Base-by-base conservation (phyloP, 2,329 filamentous ascomycete genomes). In the Trichoderma oligosporum region DNA sequence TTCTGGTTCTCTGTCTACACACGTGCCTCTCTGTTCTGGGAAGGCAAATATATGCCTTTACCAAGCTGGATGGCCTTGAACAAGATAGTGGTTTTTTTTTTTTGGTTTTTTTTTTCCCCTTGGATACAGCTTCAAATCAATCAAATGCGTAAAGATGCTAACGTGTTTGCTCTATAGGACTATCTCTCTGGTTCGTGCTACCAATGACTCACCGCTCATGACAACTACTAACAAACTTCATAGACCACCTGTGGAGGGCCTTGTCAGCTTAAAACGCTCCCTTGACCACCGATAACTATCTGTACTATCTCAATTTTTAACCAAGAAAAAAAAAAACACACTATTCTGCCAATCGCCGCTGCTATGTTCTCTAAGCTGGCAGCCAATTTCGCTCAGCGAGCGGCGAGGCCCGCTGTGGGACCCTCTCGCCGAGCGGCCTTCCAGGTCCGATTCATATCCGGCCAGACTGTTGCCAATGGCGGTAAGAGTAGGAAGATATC, bases 401-500 rank as follows among this genome's bases (percentile, higher is more conserved):
- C 77, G 65, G 74, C 76, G 67, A 74, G 73, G 65, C 68, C 73
- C 64, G 73, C 72, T 69, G 71, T 72, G 61, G 71, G 71, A 62
- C 62, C 74, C 64, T 60, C 70, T 67, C 66, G 66, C 67, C 70
- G 73, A 70, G 64, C 72, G 66, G 65, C 67, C 70, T 65, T 74
- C 70, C 68, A 73, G 66, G 63, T 70, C 68, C 66, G 67, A 67
- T 69, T 67, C 63, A 57, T 69, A 60, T 68, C 72, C 35, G 61
- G 66, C 62, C 71, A 75, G 64, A 63, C 69, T 58, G 65, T 85
- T 44, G 82, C 88, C 60, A 80, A 84, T 65, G 84, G 82, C 65
- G 90, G 84, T 75, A 85, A 83, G 69, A 84, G 86, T 68, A 83
- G 89, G 67, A 78, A 82, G 65, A 85, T 88, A 77, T 84, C 87